Conservation (phyloP, 2,329 filamentous ascomycete species). For the Microsporum canis region DNA sequence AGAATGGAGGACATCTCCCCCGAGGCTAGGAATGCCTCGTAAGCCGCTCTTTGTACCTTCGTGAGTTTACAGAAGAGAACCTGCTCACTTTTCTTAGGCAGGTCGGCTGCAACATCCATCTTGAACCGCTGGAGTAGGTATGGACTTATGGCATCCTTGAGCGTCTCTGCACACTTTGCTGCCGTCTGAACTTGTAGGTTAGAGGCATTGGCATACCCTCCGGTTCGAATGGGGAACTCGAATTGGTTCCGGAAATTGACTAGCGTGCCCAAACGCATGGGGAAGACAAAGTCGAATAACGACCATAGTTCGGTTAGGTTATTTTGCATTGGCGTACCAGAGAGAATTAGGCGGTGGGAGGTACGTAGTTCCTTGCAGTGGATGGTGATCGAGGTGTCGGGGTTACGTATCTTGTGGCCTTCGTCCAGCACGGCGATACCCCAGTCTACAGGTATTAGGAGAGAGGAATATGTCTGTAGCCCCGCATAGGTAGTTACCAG, state of each 20-base stretch:
- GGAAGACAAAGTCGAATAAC: slow-evolving; percentile 92
- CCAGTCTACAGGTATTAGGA: slow-evolving; percentile 77
- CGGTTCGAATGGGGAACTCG: slow-evolving; percentile 83
- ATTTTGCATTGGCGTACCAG: slow-evolving; percentile 96
- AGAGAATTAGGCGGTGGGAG: slow-evolving; percentile 80
- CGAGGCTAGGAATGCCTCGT: slow-evolving; percentile 69
- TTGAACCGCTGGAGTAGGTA: slow-evolving; percentile 90
- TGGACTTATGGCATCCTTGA: slow-evolving; percentile 87
- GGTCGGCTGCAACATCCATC: slow-evolving; percentile 80
- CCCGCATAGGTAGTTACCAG: slow-evolving; percentile 93
- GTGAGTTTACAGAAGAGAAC: slow-evolving; percentile 94
- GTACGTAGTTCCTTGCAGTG: slow-evolving; percentile 91
- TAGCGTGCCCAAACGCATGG: slow-evolving; percentile 85
- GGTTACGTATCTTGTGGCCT: slow-evolving; percentile 96
- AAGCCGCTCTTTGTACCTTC: slow-evolving; percentile 62
- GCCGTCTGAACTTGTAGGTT: slow-evolving; percentile 92
- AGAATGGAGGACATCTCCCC: slow-evolving; percentile 78
- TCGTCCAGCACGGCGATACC: slow-evolving; percentile 90
- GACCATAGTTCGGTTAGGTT: slow-evolving; percentile 94
- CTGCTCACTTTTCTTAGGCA: slow-evolving; percentile 92
- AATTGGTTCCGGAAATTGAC: slow-evolving; percentile 86
- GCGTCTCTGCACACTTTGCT: slow-evolving; percentile 80
- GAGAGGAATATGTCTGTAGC: slow-evolving; percentile 78
- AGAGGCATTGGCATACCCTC: slow-evolving; percentile 89
- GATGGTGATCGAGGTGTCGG: slow-evolving; percentile 86